Base-by-base conservation (phyloP, 352 stramenopile species). In the Elongisporangium prolatum region DNA sequence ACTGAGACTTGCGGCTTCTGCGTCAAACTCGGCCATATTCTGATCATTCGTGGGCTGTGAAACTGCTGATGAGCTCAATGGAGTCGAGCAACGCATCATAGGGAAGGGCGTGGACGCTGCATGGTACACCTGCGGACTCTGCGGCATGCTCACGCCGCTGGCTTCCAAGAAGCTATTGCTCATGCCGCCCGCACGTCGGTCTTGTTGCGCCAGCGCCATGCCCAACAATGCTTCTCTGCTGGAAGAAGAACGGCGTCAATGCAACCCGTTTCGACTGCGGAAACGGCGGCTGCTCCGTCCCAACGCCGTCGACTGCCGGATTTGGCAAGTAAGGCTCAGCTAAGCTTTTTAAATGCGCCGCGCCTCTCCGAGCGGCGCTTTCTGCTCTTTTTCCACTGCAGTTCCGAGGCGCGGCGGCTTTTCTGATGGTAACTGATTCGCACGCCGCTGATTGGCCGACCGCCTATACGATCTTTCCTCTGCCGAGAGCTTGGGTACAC, bases 361-460 rank as follows among this genome's bases (percentile, higher is more conserved):
- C 5, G 18, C 48, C 10, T 22, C 21, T 17, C 17, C 13, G 28
- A 37, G 28, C 52, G 52, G 64, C 47, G 56, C 54, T 78, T 74
- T 78, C 70, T 66, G 64, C 55, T 59, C 67, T 53, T 75, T 78
- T 79, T 76, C 68, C 65, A 69, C 70, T 59, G 53, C 63, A 48
- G 71, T 76, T 76, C 64, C 44, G 21, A 52, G 16, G 1, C 10
- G 9, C 5, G 2, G 11, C 48, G 21, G 21, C 18, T 52, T 21
- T 52, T 44, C 34, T 44, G 34, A 44, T 44, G 17, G 34, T 44
- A 44, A 44, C 34, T 44, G 34, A 44, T 44, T 44, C 34, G 10
- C 8, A 4, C 34, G 34, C 34, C 34, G 34, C 34, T 44, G 34
- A 44, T 44, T 44, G 34, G 34, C 11, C 34, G 34, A 11, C 34